Base-by-base conservation (phyloP, 306 rosid species). In the Pterocarpus santalinus region DNA sequence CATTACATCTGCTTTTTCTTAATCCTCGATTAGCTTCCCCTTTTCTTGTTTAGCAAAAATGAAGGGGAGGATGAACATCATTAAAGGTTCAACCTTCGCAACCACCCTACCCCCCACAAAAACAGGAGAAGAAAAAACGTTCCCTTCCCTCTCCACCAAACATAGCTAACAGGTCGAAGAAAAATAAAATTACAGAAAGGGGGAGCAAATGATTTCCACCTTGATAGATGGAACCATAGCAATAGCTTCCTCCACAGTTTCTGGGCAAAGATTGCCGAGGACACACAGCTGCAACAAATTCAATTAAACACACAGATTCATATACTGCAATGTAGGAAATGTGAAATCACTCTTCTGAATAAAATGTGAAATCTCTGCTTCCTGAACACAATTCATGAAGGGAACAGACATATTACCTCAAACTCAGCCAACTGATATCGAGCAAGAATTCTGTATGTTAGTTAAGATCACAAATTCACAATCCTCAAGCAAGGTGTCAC, bases 231-330 rank as follows among this genome's bases (percentile, higher is more conserved):
- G 99, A 46, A 95, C 98, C 97, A 95, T 93, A 60, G 99, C 97
- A 83, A 88, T 95, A 65, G 99, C 99, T 91, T 95, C 99, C 90
- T 95, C 99, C 76, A 95, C 99, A 66, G 99, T 95, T 89, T 95
- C 99, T 5, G 99, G 99, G 81, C 99, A 95, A 76, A 95, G 98
- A 89, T 95, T 95, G 41, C 99, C 99, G 74, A 95, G 99, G 73
- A 95, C 99, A 83, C 97, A 95, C 34, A 95, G 88, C 99, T 95
- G 90, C 89, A 88, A 62, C 66, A 69, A 22, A 72, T 57, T 65
- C 64, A 76, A 57, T 55, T 46, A 41, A 32, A 80, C 58, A 80
- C 22, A 15, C 53, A 33, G 32, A 22, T 70, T 69, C 64, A 16
- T 41, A 46, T 33, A 64, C n/a, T 61, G 35, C 30, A 5, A 8